These are phyloP conservation scores for Quercus lobata DNA, from an alignment of 331 rosid genomes.

Conservation along the genomic window DNA sequence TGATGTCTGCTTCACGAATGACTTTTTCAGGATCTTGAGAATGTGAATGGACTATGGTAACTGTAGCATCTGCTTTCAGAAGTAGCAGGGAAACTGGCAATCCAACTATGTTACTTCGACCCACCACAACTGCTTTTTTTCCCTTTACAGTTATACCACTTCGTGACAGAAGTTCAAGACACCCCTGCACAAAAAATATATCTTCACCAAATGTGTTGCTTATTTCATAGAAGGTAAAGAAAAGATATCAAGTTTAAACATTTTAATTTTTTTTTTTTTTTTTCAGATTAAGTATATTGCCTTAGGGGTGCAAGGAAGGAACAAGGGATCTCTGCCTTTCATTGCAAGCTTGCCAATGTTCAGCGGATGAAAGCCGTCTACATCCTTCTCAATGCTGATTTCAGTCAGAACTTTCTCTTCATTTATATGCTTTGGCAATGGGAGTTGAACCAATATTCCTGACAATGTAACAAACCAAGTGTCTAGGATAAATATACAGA, in stretches of 20 bases:
- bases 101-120: conserved; percentile 95
- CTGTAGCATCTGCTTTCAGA: conserved; percentile 85
- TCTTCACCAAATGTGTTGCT: conserved; percentile 2
- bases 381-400: conserved; percentile 87
- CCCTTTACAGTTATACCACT: conserved; percentile 72
- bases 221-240: neutral
- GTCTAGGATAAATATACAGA: neutral
- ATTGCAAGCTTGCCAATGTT: conserved; percentile 93
- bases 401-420: conserved; percentile 76
- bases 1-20: conserved; percentile 79
- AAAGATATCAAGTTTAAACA: neutral
- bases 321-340: conserved; percentile 91
- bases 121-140: conserved; percentile 80
- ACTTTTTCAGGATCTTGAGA: conserved; percentile 59
- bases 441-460: conserved; percentile 96
- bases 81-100: conserved; percentile 86
- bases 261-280: no score
- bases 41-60: conserved; percentile 70
- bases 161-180: conserved; percentile 69
- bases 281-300: conserved; percentile 22
- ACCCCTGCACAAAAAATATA: conserved; percentile 49
- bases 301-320: conserved; percentile 94
- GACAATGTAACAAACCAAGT: conserved; percentile 16
- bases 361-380: conserved; percentile 95
- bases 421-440: conserved; percentile 85